phyloP scores from a whole-genome alignment of 192 early-diverging fungal species.

The Pilaira anomala region DNA sequence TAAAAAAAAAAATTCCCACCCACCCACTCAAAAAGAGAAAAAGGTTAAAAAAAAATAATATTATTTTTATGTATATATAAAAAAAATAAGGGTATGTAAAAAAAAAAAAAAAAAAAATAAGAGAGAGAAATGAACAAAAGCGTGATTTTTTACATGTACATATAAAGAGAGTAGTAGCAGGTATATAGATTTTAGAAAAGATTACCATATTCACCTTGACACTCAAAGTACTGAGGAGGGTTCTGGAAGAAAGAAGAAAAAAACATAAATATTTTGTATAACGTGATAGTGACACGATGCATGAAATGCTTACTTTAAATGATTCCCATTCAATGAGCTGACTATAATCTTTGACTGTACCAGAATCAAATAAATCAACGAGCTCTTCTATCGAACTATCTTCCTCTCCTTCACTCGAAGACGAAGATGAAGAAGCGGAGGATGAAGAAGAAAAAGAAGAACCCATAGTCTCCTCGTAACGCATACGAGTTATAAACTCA shows the following conservation, averaged over 20 bases:
- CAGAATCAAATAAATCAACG: background rate
- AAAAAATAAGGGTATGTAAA: too few species aligned
- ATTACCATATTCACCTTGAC: constrained; percentile 12
- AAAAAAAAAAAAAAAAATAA: constrained; percentile 1
- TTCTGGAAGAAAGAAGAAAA: background rate
- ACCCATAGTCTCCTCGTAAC: background rate
- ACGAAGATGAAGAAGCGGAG: background rate
- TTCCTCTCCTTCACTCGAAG: background rate
- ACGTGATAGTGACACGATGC: background rate
- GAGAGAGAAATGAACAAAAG: background rate
- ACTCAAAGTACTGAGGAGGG: background rate
- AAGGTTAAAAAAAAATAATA: too few species aligned
- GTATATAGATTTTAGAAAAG: background rate
- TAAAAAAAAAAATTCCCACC: too few species aligned
- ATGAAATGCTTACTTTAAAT: background rate
- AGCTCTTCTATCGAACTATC: background rate
- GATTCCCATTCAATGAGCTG: background rate
- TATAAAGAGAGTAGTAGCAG: background rate
- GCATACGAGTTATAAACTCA: constrained; percentile 4
- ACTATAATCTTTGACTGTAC: constrained; percentile 2
- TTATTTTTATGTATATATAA: too few species aligned
- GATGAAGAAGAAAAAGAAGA: background rate
- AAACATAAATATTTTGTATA: background rate
- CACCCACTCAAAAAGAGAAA: too few species aligned
- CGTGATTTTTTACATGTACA: background rate